Evolutionary conservation across 345 rosid genomes (phyloP).

Genomic region (Populus simonii): DNA sequence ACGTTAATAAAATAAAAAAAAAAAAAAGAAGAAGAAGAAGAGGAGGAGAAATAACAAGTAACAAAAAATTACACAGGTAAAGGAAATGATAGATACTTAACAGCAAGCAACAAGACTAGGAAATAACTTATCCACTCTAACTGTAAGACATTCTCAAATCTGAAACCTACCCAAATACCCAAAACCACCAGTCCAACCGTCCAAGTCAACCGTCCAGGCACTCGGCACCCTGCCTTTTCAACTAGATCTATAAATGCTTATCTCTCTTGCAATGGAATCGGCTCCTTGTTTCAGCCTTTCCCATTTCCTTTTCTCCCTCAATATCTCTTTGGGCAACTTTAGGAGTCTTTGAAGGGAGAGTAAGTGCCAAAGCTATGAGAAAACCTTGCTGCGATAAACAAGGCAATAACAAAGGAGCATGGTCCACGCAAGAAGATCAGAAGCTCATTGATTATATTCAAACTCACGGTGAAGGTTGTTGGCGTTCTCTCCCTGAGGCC

Average conservation of each 20-base stretch:
- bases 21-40: too few species aligned
- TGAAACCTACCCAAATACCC: conserved; percentile 5
- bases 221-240: background rate
- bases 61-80: background rate
- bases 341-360: background rate
- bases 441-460: conserved; percentile 36
- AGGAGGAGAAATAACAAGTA: background rate
- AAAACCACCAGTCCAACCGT: conserved; percentile 19
- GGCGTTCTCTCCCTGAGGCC: conserved; percentile 40
- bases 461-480: conserved; percentile 41
- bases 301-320: background rate
- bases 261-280: background rate
- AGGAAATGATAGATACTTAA: conserved; percentile 6
- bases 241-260: background rate
- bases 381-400: conserved; percentile 24
- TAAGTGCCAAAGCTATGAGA: conserved; percentile 6
- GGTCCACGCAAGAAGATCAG: conserved; percentile 48
- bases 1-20: too few species aligned
- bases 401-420: conserved; percentile 37
- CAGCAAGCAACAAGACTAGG: background rate
- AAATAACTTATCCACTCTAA: background rate
- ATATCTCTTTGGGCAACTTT: background rate
- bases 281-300: background rate
- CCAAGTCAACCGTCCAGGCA: conserved; percentile 8
- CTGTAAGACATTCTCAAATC: background rate